phyloP scores from a whole-genome alignment of 257 asterid species.

The Scutellaria barbata region DNA sequence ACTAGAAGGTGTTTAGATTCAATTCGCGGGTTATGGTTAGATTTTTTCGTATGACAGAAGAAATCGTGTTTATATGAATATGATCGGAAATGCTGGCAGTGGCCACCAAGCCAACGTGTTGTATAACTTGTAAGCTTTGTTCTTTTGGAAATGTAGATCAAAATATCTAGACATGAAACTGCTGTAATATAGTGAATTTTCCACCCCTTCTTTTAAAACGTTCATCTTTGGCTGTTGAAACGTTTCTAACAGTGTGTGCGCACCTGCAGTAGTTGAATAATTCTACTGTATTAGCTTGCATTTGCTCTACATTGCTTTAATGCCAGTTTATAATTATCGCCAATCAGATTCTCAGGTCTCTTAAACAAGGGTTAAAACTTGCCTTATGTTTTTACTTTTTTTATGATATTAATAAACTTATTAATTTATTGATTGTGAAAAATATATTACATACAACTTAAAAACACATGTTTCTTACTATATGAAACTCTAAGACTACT shows the following conservation, averaged over 20 bases:
- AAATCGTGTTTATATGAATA: conserved; percentile 21
- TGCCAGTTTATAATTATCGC: too few relatives aligned
- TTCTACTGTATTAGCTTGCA: neutral
- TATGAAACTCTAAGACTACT: too few relatives aligned
- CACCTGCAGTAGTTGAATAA: neutral
- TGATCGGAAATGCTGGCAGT: conserved; percentile 26
- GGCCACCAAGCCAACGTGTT: conserved; percentile 37
- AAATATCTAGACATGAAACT: neutral
- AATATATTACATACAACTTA: too few relatives aligned
- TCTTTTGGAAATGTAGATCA: conserved; percentile 42
- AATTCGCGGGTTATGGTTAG: conserved; percentile 21
- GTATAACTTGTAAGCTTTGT: conserved; percentile 39
- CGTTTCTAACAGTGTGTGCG: neutral
- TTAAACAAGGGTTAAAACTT: too few relatives aligned
- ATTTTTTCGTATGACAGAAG: conserved; percentile 22
- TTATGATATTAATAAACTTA: too few relatives aligned
- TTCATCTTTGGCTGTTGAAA: neutral
- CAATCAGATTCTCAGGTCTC: too few relatives aligned
- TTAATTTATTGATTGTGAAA: too few relatives aligned
- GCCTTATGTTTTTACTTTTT: too few relatives aligned
- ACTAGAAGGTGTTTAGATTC: conserved; percentile 22
- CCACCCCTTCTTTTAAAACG: neutral
- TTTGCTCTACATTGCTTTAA: neutral
- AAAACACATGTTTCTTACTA: too few relatives aligned
- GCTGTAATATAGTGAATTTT: conserved; percentile 37